Evolutionary conservation across 768 basidiomycete species (phyloP).

Genomic region (Boletus huronensis): DNA sequence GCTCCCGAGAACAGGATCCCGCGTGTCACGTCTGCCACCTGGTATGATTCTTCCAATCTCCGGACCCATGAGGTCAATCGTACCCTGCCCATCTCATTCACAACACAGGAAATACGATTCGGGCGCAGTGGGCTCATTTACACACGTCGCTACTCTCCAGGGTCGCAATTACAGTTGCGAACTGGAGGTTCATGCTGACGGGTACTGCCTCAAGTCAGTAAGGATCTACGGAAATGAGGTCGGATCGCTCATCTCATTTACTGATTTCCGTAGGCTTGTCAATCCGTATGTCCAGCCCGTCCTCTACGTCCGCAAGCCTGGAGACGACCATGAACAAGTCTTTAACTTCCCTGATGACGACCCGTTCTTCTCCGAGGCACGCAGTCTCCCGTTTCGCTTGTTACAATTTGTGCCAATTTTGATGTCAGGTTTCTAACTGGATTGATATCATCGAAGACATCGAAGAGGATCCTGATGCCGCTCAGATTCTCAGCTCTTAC

Average conservation of each 20-base stretch:
- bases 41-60: slow-evolving; percentile 46
- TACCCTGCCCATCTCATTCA: slow-evolving; percentile 16
- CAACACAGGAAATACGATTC: slow-evolving; percentile 83
- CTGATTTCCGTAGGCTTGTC: slow-evolving; percentile 54
- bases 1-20: slow-evolving; percentile 88
- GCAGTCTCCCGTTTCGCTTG: neutral
- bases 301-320: slow-evolving; percentile 81
- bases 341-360: slow-evolving; percentile 78
- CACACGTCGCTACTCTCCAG: slow-evolving; percentile 87
- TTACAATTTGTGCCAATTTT: neutral
- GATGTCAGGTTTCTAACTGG: slow-evolving; percentile 62
- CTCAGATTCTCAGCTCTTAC: slow-evolving; percentile 78
- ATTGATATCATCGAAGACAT: slow-evolving; percentile 89
- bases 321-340: slow-evolving; percentile 70
- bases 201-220: slow-evolving; percentile 76
- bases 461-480: slow-evolving; percentile 78
- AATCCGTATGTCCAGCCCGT: slow-evolving; percentile 94
- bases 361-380: slow-evolving; percentile 88
- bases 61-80: slow-evolving; percentile 12
- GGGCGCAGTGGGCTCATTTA: slow-evolving; percentile 91
- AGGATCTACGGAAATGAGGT: slow-evolving; percentile 5
- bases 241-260: slow-evolving; percentile 5
- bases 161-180: slow-evolving; percentile 93
- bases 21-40: slow-evolving; percentile 87
- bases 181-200: slow-evolving; percentile 91